phyloP scores from a whole-genome alignment of 345 rosid species.

The Firmiana major region DNA sequence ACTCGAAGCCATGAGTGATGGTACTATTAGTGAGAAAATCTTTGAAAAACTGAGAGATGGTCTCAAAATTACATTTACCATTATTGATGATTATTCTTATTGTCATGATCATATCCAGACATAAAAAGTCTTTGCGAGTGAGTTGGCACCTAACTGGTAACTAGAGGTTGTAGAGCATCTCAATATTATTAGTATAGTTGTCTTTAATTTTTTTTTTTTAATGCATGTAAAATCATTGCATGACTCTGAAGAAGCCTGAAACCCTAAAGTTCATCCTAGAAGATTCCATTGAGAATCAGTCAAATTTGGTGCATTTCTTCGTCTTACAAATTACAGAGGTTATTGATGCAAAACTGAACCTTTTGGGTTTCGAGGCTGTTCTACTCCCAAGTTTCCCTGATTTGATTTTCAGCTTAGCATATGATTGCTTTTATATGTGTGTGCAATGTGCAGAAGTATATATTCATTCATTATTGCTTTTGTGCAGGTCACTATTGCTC shows the following conservation, averaged over 20 bases:
- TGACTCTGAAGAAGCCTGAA: no score
- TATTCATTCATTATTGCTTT: slow-evolving; percentile 14
- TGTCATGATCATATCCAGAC: not conserved
- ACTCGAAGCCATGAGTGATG: not conserved
- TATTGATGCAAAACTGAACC: not conserved
- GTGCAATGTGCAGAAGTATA: not conserved
- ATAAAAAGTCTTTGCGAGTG: not conserved
- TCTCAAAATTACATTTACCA: not conserved
- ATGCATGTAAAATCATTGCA: no score
- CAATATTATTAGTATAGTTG: no score
- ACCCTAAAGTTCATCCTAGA: not conserved
- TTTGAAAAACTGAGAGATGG: not conserved
- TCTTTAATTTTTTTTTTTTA: no score
- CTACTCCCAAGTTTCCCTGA: not conserved
- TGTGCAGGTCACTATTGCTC: slow-evolving; percentile 77
- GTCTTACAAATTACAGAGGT: not conserved
- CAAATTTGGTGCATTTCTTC: not conserved
- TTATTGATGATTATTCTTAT: not conserved
- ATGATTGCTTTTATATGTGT: not conserved
- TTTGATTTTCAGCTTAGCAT: not conserved
- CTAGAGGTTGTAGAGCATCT: no score
- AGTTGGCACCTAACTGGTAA: no score
- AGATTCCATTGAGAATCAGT: not conserved
- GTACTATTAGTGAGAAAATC: not conserved
- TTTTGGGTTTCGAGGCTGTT: not conserved